Percentiles rank a stretch among this genome's conserved stretches.
phyloP scores from a whole-genome alignment of 805 yeast species.

The Saccharomyces kudriavzevii region DNA sequence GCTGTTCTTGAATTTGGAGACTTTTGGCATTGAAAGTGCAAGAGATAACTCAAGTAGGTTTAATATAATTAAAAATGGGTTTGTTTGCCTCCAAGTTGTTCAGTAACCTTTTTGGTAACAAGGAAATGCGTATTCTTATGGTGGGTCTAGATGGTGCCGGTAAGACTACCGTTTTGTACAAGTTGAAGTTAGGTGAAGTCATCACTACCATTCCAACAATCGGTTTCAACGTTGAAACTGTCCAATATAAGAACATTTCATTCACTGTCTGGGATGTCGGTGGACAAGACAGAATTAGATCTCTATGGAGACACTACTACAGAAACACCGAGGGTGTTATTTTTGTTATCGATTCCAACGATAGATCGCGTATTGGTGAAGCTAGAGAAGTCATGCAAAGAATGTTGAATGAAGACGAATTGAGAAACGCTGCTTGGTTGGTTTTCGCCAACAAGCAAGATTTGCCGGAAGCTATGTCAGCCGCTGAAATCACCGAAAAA shows the following conservation, averaged over 20 bases:
- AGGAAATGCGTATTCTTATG: conserved; percentile 97
- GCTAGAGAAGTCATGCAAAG: conserved; percentile 98
- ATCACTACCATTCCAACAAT: conserved; percentile 95
- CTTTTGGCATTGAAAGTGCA: neutral
- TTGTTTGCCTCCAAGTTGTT: conserved; percentile 89
- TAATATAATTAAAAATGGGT: conserved; percentile 56
- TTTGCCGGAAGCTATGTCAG: conserved; percentile 98
- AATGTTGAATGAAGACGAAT: conserved; percentile 97
- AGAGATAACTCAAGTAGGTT: neutral
- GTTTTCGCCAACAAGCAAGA: conserved; percentile 98
- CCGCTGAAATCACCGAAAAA: conserved; percentile 96
- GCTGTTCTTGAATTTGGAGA: neutral
- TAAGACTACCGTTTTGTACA: conserved; percentile 93
- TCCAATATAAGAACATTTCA: conserved; percentile 92
- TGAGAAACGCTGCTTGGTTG: conserved; percentile 89
- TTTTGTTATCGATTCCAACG: conserved; percentile 95
- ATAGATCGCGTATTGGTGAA: conserved; percentile 95
- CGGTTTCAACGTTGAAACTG: conserved; percentile 96
- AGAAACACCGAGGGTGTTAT: conserved; percentile 98
- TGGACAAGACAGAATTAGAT: conserved; percentile 99
- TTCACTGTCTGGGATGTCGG: conserved; percentile 99
- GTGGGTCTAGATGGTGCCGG: conserved; percentile 98
- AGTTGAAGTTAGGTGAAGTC: conserved; percentile 91
- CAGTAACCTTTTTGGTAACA: conserved; percentile 93
- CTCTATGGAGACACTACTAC: conserved; percentile 98